These are phyloP conservation scores for Orbilia javanica DNA, from an alignment of 2,329 filamentous ascomycete genomes.

Conservation along the genomic window DNA sequence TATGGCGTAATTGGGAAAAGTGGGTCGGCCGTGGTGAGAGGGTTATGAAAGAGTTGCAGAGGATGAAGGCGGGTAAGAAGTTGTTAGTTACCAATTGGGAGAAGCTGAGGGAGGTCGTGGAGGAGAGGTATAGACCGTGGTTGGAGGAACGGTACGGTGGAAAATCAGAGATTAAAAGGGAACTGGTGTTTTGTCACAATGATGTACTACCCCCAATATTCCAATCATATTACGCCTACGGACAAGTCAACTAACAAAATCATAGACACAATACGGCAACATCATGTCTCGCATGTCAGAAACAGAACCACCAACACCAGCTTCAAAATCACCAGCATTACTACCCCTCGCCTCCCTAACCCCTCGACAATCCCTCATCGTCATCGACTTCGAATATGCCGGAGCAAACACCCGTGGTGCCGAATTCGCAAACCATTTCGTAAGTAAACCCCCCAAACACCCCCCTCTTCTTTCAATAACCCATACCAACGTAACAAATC, in stretches of 20 bases:
- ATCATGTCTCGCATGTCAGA: constrained; percentile 77
- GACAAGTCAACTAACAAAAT: constrained; percentile 55
- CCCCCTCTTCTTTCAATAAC: not conserved
- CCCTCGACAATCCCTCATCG: constrained; percentile 68
- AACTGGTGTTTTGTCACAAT: constrained; percentile 95
- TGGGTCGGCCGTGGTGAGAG: constrained; percentile 78
- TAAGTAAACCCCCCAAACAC: constrained; percentile 64
- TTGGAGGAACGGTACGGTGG: constrained; percentile 76
- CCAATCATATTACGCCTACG: not conserved
- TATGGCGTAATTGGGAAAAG: constrained; percentile 95
- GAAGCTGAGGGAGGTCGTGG: constrained; percentile 78
- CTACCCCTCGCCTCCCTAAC: constrained; percentile 67
- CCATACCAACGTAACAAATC: constrained; percentile 6
- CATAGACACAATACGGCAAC: constrained; percentile 95
- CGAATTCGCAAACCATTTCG: constrained; percentile 98
- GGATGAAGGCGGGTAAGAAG: constrained; percentile 72
- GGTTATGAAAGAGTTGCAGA: constrained; percentile 68
- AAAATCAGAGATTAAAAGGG: constrained; percentile 75
- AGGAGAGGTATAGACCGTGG: constrained; percentile 78
- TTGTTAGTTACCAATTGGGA: constrained; percentile 88
- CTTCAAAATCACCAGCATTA: constrained; percentile 43
- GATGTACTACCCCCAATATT: constrained; percentile 73
- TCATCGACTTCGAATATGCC: constrained; percentile 98
- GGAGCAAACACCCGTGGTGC: constrained; percentile 86
- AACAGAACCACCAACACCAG: constrained; percentile 48